Percentiles rank a stretch among this genome's conserved stretches.
phyloP scores from a whole-genome alignment of 768 basidiomycete species.

The Boletus fagicola region DNA sequence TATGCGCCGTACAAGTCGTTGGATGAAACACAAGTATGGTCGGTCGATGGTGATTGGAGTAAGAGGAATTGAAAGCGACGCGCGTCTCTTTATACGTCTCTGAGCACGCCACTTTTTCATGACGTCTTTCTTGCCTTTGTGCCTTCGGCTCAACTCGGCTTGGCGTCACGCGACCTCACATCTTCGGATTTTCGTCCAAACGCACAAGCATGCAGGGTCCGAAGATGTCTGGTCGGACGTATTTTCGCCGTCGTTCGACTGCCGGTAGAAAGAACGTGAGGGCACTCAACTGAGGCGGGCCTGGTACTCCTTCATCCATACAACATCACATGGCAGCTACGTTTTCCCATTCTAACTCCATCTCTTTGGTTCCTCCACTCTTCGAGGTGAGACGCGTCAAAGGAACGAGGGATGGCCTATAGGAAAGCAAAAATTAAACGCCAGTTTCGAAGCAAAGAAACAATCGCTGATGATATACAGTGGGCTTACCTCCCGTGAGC shows the following conservation, averaged over 20 bases:
- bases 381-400: constrained; percentile 33
- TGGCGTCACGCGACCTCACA: constrained; percentile 30
- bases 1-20: background rate
- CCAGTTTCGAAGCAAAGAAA: background rate
- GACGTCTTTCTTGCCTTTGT: constrained; percentile 15
- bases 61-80: background rate
- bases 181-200: constrained; percentile 2
- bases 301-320: background rate
- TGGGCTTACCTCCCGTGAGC: constrained; percentile 80
- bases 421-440: background rate
- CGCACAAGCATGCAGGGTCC: background rate
- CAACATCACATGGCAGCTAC: constrained; percentile 18
- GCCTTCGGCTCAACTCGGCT: constrained; percentile 15
- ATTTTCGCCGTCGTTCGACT: background rate
- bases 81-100: constrained; percentile 25
- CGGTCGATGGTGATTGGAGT: constrained; percentile 7
- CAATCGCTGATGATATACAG: background rate
- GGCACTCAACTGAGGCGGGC: background rate
- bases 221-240: background rate
- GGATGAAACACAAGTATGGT: background rate
- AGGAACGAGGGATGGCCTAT: constrained; percentile 57
- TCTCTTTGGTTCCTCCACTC: constrained; percentile 11
- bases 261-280: background rate
- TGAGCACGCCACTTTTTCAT: constrained; percentile 19
- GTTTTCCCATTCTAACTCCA: constrained; percentile 26